Evolutionary conservation across 2,329 filamentous ascomycete species (phyloP).

Genomic region (Dactylella cylindrospora): DNA sequence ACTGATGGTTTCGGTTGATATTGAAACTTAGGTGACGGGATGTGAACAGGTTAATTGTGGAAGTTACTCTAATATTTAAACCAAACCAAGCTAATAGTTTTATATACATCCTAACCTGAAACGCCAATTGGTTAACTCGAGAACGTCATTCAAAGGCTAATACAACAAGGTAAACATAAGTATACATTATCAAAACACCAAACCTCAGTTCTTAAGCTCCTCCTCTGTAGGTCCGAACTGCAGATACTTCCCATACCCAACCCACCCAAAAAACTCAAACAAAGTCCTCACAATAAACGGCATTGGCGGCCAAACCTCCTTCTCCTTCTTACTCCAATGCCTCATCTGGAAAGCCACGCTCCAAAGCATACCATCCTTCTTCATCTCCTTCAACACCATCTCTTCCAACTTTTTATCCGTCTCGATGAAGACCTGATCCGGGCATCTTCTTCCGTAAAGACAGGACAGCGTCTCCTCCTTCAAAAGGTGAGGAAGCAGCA

Average conservation of each 20-base stretch:
- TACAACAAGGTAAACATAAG: neutral
- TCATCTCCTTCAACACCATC: conserved; percentile 24
- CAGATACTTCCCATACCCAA: conserved; percentile 32
- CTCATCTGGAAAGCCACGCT: conserved; percentile 15
- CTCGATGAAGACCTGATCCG: conserved; percentile 15
- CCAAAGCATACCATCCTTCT: conserved; percentile 25
- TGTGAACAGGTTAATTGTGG: too few species aligned
- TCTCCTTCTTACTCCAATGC: conserved; percentile 38
- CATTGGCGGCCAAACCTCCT: conserved; percentile 41
- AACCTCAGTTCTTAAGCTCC: conserved; percentile 15
- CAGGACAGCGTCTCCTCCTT: conserved; percentile 44
- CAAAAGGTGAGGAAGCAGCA: conserved; percentile 32
- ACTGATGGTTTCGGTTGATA: too few species aligned
- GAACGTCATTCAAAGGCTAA: too few species aligned
- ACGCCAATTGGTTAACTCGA: too few species aligned
- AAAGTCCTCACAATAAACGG: conserved; percentile 24
- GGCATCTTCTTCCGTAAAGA: conserved; percentile 35
- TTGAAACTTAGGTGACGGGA: too few species aligned
- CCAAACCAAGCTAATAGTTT: too few species aligned
- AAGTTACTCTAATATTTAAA: too few species aligned
- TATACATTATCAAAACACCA: conserved; percentile 1
- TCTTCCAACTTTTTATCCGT: conserved; percentile 36
- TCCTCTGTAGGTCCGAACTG: conserved; percentile 26
- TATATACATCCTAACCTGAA: too few species aligned
- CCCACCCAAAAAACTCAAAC: conserved; percentile 31